These are phyloP conservation scores for Rubroshorea leprosula DNA, from an alignment of 345 rosid species.

Conservation along the genomic window DNA sequence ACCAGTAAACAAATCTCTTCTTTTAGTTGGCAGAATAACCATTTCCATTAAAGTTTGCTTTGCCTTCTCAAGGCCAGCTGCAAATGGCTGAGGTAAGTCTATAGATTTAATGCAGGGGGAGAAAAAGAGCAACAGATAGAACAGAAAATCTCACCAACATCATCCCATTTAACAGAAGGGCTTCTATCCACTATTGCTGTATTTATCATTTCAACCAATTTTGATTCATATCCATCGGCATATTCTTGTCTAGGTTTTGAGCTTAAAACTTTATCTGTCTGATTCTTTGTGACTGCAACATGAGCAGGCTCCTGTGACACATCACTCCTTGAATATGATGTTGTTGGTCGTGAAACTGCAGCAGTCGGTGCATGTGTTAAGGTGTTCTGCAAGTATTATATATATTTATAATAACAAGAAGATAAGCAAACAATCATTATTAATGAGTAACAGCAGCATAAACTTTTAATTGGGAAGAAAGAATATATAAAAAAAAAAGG, in stretches of 20 bases:
- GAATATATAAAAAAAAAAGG: neutral
- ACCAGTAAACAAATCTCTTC: conserved; percentile 94
- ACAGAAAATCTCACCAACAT: conserved; percentile 67
- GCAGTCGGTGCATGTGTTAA: conserved; percentile 35
- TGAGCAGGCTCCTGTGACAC: conserved; percentile 31
- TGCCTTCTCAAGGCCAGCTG: conserved; percentile 97
- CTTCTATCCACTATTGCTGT: conserved; percentile 90
- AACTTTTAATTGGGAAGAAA: neutral
- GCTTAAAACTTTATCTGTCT: conserved; percentile 37
- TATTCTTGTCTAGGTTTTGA: conserved; percentile 50
- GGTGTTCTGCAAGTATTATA: conserved; percentile 47
- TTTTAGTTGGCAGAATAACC: conserved; percentile 90
- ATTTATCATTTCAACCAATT: conserved; percentile 82
- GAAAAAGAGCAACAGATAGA: neutral
- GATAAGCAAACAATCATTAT: conserved; percentile 6
- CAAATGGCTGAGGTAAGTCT: conserved; percentile 22
- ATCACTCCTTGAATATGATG: conserved; percentile 35
- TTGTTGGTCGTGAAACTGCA: conserved; percentile 40
- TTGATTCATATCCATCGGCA: conserved; percentile 56
- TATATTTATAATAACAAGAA: conserved; percentile 8
- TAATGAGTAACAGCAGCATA: neutral
- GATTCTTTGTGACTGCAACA: conserved; percentile 28
- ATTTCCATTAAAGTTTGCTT: conserved; percentile 92
- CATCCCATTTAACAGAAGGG: conserved; percentile 93
- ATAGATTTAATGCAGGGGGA: neutral